Evolutionary conservation across 1,139 yeast species (phyloP).

Genomic region (Pneumocystis canis): DNA sequence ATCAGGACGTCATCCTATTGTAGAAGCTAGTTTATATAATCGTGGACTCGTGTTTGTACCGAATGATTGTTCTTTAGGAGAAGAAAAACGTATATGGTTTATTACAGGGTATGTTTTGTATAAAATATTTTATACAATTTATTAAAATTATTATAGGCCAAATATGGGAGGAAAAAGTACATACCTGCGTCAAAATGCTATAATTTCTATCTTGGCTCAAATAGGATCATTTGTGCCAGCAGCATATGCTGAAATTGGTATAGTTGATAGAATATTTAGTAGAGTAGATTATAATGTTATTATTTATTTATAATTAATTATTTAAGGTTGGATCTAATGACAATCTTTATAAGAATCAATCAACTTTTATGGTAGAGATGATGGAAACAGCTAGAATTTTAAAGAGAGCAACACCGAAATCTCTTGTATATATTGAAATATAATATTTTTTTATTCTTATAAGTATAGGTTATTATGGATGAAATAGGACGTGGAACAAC

Average conservation of each 20-base stretch:
- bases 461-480: constrained; percentile 47
- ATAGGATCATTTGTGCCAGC: constrained; percentile 36
- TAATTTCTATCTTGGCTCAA: constrained; percentile 43
- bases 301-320: background rate
- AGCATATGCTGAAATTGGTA: constrained; percentile 48
- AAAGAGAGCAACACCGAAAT: constrained; percentile 55
- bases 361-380: constrained; percentile 97
- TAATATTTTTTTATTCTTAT: background rate
- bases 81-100: constrained; percentile 41
- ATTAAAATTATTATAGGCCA: constrained; percentile 29
- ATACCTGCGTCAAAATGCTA: constrained; percentile 71
- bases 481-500: constrained; percentile 97
- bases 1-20: constrained; percentile 75
- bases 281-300: constrained; percentile 26
- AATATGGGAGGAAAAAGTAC: constrained; percentile 98
- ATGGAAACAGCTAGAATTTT: constrained; percentile 77
- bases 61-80: constrained; percentile 41
- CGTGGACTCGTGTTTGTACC: constrained; percentile 42
- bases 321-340: constrained; percentile 67
- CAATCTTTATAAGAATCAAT: constrained; percentile 68
- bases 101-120: constrained; percentile 47
- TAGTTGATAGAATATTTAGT: constrained; percentile 76
- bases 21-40: constrained; percentile 50
- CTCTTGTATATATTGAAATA: constrained; percentile 33
- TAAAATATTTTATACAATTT: background rate